Evolutionary conservation across 305 asterid species (phyloP).

Genomic region (Fraxinus dipetala): DNA sequence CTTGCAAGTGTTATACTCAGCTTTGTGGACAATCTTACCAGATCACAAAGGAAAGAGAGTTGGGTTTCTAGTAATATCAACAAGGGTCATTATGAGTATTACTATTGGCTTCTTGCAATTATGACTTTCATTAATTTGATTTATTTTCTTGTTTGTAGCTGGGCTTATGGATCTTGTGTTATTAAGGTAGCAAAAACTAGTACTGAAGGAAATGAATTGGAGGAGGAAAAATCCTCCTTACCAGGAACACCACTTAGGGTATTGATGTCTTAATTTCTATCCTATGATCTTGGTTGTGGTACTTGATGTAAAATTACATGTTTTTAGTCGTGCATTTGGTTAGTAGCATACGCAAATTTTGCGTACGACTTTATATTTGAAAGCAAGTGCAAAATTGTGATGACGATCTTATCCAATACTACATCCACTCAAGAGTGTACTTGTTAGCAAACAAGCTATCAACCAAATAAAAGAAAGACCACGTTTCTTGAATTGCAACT

Average conservation of each 20-base stretch:
- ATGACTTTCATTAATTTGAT: slow-evolving; percentile 41
- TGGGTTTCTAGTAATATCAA: slow-evolving; percentile 61
- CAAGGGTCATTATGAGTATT: slow-evolving; percentile 54
- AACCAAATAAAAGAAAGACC: neutral
- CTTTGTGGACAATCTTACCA: slow-evolving; percentile 32
- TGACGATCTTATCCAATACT: neutral
- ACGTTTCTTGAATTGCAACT: neutral
- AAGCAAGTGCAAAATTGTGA: neutral
- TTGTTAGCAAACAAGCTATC: neutral
- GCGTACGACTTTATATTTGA: neutral
- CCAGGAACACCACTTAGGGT: neutral
- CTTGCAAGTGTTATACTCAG: slow-evolving; percentile 42
- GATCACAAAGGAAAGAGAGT: slow-evolving; percentile 41
- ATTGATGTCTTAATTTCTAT: neutral
- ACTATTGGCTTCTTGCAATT: slow-evolving; percentile 52
- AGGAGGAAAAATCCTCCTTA: slow-evolving; percentile 15
- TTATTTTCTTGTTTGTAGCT: slow-evolving; percentile 43
- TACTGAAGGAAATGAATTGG: slow-evolving; percentile 17
- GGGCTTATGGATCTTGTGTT: slow-evolving; percentile 60
- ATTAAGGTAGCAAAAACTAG: slow-evolving; percentile 18
- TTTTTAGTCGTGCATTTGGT: neutral
- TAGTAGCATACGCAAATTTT: neutral
- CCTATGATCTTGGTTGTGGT: neutral
- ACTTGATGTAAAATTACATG: neutral
- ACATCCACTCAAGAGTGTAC: neutral